A percentile compares a stretch with the other conserved stretches of the same genome.
Conservation (phyloP, 352 stramenopile genomes). For the Phytophthora megakarya region DNA sequence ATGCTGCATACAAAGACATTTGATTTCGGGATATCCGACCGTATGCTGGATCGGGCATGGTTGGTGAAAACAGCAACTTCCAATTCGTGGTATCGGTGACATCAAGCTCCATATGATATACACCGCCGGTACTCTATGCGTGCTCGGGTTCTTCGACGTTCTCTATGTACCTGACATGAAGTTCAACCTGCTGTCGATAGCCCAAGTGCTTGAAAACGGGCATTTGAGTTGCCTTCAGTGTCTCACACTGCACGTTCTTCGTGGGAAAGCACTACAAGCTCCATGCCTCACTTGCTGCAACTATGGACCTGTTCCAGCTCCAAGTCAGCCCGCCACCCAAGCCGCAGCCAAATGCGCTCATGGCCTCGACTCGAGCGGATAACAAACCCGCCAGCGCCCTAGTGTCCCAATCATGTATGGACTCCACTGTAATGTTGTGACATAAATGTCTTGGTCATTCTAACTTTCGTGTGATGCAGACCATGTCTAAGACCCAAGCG, state of each 20-base stretch:
- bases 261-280: constrained; percentile 4
- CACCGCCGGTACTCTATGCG: too few relatives aligned
- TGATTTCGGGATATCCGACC: constrained; percentile 21
- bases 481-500: constrained; percentile 8
- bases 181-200: too few relatives aligned
- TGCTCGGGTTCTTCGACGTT: too few relatives aligned
- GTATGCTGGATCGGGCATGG: constrained; percentile 7
- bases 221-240: too few relatives aligned
- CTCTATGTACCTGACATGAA: too few relatives aligned
- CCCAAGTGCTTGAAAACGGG: too few relatives aligned
- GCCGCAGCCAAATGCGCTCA: background rate
- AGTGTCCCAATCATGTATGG: constrained; percentile 10
- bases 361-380: background rate
- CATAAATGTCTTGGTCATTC: constrained; percentile 11
- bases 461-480: constrained; percentile 18
- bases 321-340: constrained; percentile 1
- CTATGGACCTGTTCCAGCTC: constrained; percentile 10
- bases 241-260: background rate
- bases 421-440: constrained; percentile 6
- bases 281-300: background rate
- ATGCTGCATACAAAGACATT: background rate
- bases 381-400: constrained; percentile 1
- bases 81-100: constrained; percentile 16
- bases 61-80: constrained; percentile 13
- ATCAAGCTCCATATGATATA: background rate